Evolutionary conservation across 1,139 yeast species (phyloP).

Genomic region (Pichia sp.): DNA sequence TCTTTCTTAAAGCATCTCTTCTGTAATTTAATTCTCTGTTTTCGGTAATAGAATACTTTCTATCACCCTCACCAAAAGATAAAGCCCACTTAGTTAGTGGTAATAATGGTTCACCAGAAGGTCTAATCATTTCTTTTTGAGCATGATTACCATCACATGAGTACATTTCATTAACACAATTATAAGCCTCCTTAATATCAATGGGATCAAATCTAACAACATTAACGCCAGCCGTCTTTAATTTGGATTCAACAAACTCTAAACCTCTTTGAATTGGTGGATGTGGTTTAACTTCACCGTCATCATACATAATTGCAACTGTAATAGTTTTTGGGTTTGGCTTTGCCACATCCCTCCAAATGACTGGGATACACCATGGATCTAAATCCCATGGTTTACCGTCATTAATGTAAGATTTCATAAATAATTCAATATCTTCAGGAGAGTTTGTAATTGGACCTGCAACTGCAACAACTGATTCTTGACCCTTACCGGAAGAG

Average conservation of each 20-base stretch:
- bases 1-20: constrained; percentile 51
- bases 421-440: constrained; percentile 60
- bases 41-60: constrained; percentile 37
- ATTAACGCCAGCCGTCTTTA: constrained; percentile 38
- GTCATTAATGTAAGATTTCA: constrained; percentile 50
- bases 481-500: constrained; percentile 52
- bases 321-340: constrained; percentile 39
- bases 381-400: constrained; percentile 61
- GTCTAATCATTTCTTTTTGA: constrained; percentile 45
- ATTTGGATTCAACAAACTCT: constrained; percentile 34
- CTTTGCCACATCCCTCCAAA: constrained; percentile 47
- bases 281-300: constrained; percentile 44
- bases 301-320: constrained; percentile 40
- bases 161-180: constrained; percentile 45
- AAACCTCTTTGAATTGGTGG: constrained; percentile 54
- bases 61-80: constrained; percentile 52
- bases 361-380: constrained; percentile 42
- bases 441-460: constrained; percentile 59
- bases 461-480: constrained; percentile 50
- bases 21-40: constrained; percentile 41
- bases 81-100: constrained; percentile 57
- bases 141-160: constrained; percentile 55
- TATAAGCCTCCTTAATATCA: constrained; percentile 43
- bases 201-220: constrained; percentile 48
- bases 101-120: constrained; percentile 59